Conservation (phyloP, 2,329 filamentous ascomycete species). For the Westerdykella ornata region DNA sequence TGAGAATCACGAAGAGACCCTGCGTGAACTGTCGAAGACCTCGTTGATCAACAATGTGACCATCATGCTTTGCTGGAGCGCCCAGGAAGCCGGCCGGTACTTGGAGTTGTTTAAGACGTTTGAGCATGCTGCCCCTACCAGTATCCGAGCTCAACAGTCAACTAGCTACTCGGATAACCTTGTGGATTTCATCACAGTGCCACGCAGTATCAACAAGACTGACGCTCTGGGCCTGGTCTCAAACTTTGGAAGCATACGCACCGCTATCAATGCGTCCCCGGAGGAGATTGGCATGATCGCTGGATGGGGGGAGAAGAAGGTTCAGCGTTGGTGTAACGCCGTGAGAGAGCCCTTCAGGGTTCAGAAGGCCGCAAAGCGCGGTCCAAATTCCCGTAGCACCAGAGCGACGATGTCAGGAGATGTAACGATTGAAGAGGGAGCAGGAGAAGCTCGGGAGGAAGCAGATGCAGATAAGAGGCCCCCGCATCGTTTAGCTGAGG, state of each 20-base stretch:
- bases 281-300: constrained; percentile 80
- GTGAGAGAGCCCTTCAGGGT: constrained; percentile 81
- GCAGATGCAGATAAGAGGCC: constrained; percentile 36
- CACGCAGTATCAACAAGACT: constrained; percentile 85
- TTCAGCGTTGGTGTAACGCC: constrained; percentile 73
- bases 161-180: constrained; percentile 79
- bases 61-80: constrained; percentile 87
- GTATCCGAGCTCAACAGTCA: constrained; percentile 79
- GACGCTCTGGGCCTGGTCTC: constrained; percentile 86
- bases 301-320: constrained; percentile 94
- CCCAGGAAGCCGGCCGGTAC: constrained; percentile 87
- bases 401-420: constrained; percentile 19
- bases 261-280: constrained; percentile 77
- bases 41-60: constrained; percentile 90
- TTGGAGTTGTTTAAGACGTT: constrained; percentile 92
- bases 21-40: constrained; percentile 88
- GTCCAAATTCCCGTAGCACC: constrained; percentile 34
- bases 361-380: constrained; percentile 59
- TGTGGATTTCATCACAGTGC: constrained; percentile 87
- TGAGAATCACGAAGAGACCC: constrained; percentile 79
- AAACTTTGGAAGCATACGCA: constrained; percentile 82
- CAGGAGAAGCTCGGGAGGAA: constrained; percentile 2
- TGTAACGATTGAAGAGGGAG: constrained; percentile 21
- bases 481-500: constrained; percentile 30
- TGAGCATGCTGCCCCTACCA: constrained; percentile 74